Evolutionary conservation across 768 basidiomycete genomes (phyloP).

Genomic region (Amylocystis lapponica): DNA sequence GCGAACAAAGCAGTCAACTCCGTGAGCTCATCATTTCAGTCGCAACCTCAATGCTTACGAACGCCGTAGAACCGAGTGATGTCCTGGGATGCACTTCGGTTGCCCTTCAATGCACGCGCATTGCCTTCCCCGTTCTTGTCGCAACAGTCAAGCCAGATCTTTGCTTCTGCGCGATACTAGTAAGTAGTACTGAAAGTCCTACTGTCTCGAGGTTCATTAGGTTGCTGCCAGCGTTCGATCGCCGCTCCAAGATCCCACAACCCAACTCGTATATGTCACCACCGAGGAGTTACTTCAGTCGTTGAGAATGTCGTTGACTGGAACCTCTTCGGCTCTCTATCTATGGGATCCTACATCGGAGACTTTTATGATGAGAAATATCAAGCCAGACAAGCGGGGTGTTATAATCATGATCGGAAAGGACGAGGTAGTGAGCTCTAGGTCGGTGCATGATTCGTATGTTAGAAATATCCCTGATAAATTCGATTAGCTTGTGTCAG

Average conservation of each 20-base stretch:
- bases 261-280: constrained; percentile 38
- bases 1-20: not conserved
- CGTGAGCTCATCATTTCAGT: too few species aligned
- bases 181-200: constrained; percentile 28
- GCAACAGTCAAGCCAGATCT: constrained; percentile 51
- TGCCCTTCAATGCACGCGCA: constrained; percentile 25
- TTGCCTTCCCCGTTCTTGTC: constrained; percentile 56
- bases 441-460: constrained; percentile 32
- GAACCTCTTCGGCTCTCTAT: constrained; percentile 62
- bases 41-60: not conserved
- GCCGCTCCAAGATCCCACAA: constrained; percentile 32
- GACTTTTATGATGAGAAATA: constrained; percentile 46
- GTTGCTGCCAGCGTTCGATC: constrained; percentile 42
- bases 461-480: not conserved
- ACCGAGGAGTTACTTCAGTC: constrained; percentile 44
- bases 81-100: constrained; percentile 60
- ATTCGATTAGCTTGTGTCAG: constrained; percentile 49
- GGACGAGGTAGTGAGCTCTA: constrained; percentile 48
- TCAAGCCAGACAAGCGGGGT: constrained; percentile 28
- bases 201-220: not conserved
- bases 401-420: constrained; percentile 49
- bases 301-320: constrained; percentile 53
- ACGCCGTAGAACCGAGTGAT: constrained; percentile 10
- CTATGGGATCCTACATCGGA: constrained; percentile 54
- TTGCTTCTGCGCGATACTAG: constrained; percentile 56